phyloP scores from a whole-genome alignment of 2,329 filamentous ascomycete species.

The Xylariaceae sp. region DNA sequence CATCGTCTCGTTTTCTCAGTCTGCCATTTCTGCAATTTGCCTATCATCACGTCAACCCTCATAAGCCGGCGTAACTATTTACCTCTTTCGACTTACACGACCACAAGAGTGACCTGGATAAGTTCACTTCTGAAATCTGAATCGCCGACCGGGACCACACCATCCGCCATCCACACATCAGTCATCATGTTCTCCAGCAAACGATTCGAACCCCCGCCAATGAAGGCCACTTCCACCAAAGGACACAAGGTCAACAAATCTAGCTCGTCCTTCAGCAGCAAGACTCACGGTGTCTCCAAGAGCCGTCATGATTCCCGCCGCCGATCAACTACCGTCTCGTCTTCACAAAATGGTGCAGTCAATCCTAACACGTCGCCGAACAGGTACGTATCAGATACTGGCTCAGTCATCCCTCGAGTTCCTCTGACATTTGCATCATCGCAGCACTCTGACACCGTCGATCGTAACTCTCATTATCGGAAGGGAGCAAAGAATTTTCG shows the following conservation, averaged over 20 bases:
- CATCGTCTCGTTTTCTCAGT: neutral
- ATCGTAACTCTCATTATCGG: constrained; percentile 80
- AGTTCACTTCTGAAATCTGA: neutral
- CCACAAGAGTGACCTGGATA: neutral
- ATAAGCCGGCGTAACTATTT: constrained; percentile 3
- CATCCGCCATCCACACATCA: constrained; percentile 24
- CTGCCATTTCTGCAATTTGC: neutral
- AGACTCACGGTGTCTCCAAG: constrained; percentile 50
- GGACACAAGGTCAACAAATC: constrained; percentile 46
- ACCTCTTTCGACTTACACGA: constrained; percentile 5
- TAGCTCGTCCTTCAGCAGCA: constrained; percentile 49
- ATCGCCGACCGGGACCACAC: constrained; percentile 8
- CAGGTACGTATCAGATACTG: constrained; percentile 35
- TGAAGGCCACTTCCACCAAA: constrained; percentile 51
- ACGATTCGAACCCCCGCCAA: constrained; percentile 39
- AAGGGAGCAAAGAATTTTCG: constrained; percentile 80
- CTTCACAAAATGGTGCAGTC: constrained; percentile 32
- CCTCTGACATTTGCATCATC: constrained; percentile 7
- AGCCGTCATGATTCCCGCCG: constrained; percentile 48
- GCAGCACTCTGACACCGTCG: constrained; percentile 56
- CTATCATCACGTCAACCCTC: neutral
- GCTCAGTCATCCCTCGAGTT: too few relatives aligned
- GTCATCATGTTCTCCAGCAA: constrained; percentile 39
- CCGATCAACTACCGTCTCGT: constrained; percentile 45
- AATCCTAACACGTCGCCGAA: constrained; percentile 29